These are phyloP conservation scores for Umbelopsis isabellina DNA, from an alignment of 192 early-diverging fungal species.

Conservation along the genomic window DNA sequence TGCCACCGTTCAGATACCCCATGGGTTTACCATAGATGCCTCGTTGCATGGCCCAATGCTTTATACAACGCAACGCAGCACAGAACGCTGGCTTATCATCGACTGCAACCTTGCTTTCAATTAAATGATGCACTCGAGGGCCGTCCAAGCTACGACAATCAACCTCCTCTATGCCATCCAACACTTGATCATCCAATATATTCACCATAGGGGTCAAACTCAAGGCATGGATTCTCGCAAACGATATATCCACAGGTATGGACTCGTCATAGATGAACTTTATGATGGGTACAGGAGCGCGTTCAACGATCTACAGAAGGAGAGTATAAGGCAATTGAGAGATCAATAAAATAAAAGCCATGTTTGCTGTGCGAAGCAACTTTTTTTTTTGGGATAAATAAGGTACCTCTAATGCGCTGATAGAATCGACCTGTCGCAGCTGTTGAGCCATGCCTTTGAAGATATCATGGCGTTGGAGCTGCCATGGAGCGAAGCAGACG, in stretches of 20 bases:
- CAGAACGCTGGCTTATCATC: conserved; percentile 5
- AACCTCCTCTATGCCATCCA: conserved; percentile 22
- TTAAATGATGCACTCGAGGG: conserved; percentile 34
- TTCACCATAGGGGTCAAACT: conserved; percentile 19
- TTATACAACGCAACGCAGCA: conserved; percentile 25
- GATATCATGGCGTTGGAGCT: background rate
- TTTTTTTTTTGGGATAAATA: background rate
- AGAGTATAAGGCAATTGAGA: background rate
- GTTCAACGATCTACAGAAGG: conserved; percentile 23
- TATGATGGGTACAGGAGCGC: conserved; percentile 36
- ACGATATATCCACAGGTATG: conserved; percentile 36
- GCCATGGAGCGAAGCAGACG: conserved; percentile 11
- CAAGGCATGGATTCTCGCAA: conserved; percentile 19
- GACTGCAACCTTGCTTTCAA: background rate
- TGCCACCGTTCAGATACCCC: conserved; percentile 37
- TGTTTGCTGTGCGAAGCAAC: too few species aligned
- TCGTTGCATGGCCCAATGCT: conserved; percentile 36
- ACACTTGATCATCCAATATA: conserved; percentile 30
- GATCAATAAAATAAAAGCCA: conserved; percentile 4
- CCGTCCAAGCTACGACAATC: conserved; percentile 37
- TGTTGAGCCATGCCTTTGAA: conserved; percentile 1
- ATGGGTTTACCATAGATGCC: conserved; percentile 34
- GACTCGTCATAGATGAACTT: conserved; percentile 28
- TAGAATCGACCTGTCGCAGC: background rate
- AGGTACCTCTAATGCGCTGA: conserved; percentile 22